Conservation (phyloP, 192 early-diverging fungal species). For the Gorgonomyces haynaldii region DNA sequence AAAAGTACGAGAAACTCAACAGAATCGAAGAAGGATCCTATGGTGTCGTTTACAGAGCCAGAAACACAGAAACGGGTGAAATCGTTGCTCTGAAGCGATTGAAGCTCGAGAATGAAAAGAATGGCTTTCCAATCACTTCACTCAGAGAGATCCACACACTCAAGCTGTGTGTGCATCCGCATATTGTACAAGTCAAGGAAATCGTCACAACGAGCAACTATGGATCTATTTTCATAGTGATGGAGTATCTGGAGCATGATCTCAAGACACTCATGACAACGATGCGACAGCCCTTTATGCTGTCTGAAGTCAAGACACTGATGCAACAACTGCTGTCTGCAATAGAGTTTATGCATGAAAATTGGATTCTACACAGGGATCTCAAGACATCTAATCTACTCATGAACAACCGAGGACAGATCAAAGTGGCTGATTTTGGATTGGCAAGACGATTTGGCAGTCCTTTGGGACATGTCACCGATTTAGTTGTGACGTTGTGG, state of each 20-base stretch:
- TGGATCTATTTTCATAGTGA: slow-evolving; percentile 77
- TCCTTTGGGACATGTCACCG: slow-evolving; percentile 40
- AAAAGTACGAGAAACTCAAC: slow-evolving; percentile 87
- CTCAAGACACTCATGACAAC: slow-evolving; percentile 79
- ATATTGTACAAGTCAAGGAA: slow-evolving; percentile 70
- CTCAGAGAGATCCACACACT: slow-evolving; percentile 70
- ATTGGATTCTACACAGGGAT: slow-evolving; percentile 51
- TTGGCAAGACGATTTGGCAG: slow-evolving; percentile 38
- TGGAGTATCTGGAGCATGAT: slow-evolving; percentile 97
- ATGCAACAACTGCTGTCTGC: slow-evolving; percentile 41
- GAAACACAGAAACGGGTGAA: slow-evolving; percentile 65
- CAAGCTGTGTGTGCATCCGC: slow-evolving; percentile 53
- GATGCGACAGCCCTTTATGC: slow-evolving; percentile 68
- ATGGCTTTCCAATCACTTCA: slow-evolving; percentile 73
- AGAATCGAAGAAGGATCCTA: slow-evolving; percentile 95
- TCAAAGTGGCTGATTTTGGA: slow-evolving; percentile 51
- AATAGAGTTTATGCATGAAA: slow-evolving; percentile 32
- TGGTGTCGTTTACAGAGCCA: slow-evolving; percentile 89
- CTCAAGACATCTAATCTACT: slow-evolving; percentile 39
- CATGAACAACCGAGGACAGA: slow-evolving; percentile 65
- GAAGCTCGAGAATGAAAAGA: slow-evolving; percentile 61
- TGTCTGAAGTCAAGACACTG: slow-evolving; percentile 62
- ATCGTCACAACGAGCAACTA: slow-evolving; percentile 62
- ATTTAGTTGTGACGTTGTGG: slow-evolving; percentile 88
- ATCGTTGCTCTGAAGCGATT: slow-evolving; percentile 68